Base-by-base conservation (phyloP, 345 rosid genomes). In the Linum lewisii region DNA sequence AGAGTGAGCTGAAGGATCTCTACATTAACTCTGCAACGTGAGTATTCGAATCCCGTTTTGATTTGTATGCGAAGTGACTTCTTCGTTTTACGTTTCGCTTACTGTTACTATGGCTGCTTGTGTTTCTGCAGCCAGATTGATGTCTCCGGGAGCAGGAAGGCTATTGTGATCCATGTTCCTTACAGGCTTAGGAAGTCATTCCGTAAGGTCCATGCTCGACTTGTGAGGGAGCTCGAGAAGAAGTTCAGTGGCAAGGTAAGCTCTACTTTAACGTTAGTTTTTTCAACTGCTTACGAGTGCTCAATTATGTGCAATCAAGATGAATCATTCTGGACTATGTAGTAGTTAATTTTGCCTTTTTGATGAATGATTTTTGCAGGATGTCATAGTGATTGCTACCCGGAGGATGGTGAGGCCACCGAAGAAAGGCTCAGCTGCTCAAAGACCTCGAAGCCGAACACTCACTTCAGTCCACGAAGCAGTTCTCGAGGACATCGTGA, bases 391-490 rank as follows among this genome's bases (percentile, higher is more conserved):
- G 57, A 62, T 89, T 74, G 77, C 89, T 68, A 82, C 89, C 63
- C 66, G 97, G 22, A 89, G 95, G 77, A 89, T 89, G 21, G 19
- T 80, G 69, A 76, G 89, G 59, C 97, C 95, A n/a, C n/a, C n/a
- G n/a, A n/a, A n/a, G n/a, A n/a, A n/a, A n/a, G n/a, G n/a, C n/a
- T n/a, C n/a, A n/a, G 97, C 97, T 62, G 95, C 53, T 63, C 87
- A 81, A 77, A 65, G 95, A 44, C 97, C 97, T 42, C 87, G 95
- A 32, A 57, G 77, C 66, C 84, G 97, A 62, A 89, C 92, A 52
- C 81, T 90, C 3, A 90, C 97, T 20, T 71, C 81, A 10, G 95
- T 90, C 22, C 95, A 90, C 4, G 97, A 84, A 54, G 90, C 90
- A 20, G 73, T 83, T 63, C 92, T 90, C 7, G 90, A 90, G 67